Conservation (phyloP, 306 rosid species). For the Luffa acutangula region DNA sequence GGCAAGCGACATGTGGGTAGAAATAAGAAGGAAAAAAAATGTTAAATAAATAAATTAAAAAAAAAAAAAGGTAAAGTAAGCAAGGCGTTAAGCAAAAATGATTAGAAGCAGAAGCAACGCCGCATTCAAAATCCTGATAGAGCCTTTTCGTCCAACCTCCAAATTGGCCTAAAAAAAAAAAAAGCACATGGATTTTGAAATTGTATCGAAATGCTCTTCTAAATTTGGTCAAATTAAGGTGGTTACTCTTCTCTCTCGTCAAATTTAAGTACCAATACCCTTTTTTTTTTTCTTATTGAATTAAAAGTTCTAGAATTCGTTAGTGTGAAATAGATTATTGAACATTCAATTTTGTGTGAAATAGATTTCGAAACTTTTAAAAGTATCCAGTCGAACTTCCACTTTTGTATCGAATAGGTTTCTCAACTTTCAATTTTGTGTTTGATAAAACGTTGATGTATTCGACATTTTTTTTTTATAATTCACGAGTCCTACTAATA, state of each 20-base stretch:
- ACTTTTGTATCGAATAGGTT: too few relatives aligned
- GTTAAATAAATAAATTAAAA: background rate
- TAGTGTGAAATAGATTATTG: too few relatives aligned
- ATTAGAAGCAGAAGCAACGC: slow-evolving; percentile 3
- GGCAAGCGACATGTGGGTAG: background rate
- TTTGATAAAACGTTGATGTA: too few relatives aligned
- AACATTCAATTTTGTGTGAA: too few relatives aligned
- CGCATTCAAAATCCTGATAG: background rate
- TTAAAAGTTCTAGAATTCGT: too few relatives aligned
- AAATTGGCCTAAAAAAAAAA: background rate
- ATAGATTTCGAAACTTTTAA: too few relatives aligned
- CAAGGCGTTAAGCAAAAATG: background rate
- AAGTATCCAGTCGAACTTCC: too few relatives aligned
- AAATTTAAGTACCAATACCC: too few relatives aligned
- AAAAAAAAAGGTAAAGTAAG: background rate
- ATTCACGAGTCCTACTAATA: too few relatives aligned
- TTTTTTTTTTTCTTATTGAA: too few relatives aligned
- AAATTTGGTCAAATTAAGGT: background rate
- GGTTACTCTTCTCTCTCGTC: background rate
- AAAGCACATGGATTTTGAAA: background rate
- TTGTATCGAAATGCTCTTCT: background rate
- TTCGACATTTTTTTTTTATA: too few relatives aligned
- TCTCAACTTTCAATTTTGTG: too few relatives aligned
- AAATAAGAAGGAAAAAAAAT: background rate
- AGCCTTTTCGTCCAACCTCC: background rate